phyloP scores from a whole-genome alignment of 176 grass and related monocot species.

The Cenchrus fungigraminus region DNA sequence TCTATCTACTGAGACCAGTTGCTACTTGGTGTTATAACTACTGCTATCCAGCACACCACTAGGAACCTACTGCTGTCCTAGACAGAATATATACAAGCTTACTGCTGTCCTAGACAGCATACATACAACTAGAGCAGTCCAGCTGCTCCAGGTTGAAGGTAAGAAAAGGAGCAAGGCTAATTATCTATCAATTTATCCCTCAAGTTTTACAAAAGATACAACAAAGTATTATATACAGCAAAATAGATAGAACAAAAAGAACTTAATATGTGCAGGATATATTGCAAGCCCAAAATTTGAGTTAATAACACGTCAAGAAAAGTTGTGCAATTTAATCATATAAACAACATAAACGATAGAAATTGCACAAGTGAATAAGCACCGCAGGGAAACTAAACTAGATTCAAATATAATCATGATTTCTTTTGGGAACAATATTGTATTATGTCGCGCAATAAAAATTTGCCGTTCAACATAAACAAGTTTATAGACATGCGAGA shows the following conservation, averaged over 20 bases:
- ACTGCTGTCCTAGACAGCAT: too few species aligned
- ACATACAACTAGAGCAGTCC: too few species aligned
- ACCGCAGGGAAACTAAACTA: constrained; percentile 30
- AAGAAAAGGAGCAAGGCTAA: too few species aligned
- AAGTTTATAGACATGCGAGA: constrained; percentile 21
- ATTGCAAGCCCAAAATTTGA: background rate
- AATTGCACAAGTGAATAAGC: background rate
- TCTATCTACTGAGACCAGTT: too few species aligned
- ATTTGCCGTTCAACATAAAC: background rate
- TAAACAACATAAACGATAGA: background rate
- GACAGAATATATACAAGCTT: too few species aligned
- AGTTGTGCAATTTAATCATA: constrained; percentile 6
- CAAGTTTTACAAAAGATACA: background rate
- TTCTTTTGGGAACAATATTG: background rate
- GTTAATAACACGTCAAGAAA: background rate
- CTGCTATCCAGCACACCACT: too few species aligned
- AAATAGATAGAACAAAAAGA: background rate
- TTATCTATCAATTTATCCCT: background rate
- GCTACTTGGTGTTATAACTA: too few species aligned
- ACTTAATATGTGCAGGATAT: background rate
- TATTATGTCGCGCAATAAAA: background rate
- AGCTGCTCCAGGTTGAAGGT: too few species aligned
- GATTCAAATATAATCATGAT: background rate
- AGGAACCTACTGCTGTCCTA: too few species aligned
- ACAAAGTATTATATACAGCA: constrained; percentile 5